Evolutionary conservation across 2,329 filamentous ascomycete genomes (phyloP), one percentile per base, ranked within the genome.

Genomic region (Tolypocladium capitatum): DNA sequence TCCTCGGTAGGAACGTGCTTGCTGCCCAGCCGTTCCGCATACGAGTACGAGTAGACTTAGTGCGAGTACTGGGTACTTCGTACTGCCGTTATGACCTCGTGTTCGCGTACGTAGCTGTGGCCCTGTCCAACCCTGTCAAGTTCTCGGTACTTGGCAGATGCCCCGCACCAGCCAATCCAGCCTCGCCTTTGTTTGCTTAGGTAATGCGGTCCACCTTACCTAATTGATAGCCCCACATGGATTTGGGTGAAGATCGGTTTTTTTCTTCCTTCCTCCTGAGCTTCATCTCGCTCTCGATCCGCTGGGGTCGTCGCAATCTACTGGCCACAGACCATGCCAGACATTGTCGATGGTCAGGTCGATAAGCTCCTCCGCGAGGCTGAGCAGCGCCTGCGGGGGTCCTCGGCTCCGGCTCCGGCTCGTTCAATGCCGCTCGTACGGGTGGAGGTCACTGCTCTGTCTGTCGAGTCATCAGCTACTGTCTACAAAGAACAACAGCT

Each of bases 331-430:
- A 51, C 28, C 11, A 54, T 54, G 53, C 45, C 51, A 34, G 30
- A 27, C 16, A 46, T 55, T 24, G 21, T 49, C 33, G 52, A 55
- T 35, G 38, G 33, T 38, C 43, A 47, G 28, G 42, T 56, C 18
- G 46, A 53, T 24, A 16, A 50, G 30, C 48, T 56, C 32, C 51
- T 58, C 14, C 47, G 45, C 27, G 46, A 53, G 18, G 54, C 52
- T 11, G 52, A 54, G 48, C 11, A 48, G 36, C 46, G 54, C 31
- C 45, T 53, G 32, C 28, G 36, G 21, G 30, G 11, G 6, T 11
- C 9, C 24, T 13, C 30, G 28, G 16, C 21, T 13, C 11, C 30
- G 28, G 16, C 21, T 13, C 11, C 24, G 3, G 10, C 33, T 18
- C 31, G 16, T 20, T 14, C 30, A 33, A 16, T 21, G 34, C 38